A percentile compares a stretch with the other conserved stretches of the same genome.
Conservation (phyloP, 139 green algal genomes). For the Coelastrella sp. region DNA sequence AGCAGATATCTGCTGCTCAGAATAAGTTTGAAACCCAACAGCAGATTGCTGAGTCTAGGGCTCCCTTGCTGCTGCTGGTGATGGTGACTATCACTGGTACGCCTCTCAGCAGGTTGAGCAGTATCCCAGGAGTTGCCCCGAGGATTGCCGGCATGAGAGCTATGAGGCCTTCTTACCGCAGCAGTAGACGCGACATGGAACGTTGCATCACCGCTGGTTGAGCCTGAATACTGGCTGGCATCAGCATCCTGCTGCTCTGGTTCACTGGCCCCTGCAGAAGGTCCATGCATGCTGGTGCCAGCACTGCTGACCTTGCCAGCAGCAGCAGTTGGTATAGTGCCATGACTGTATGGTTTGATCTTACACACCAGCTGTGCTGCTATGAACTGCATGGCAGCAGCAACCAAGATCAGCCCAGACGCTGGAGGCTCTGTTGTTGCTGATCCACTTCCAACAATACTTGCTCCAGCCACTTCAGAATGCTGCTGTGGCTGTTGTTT, state of each 20-base stretch:
- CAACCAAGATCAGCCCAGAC: conserved; percentile 51
- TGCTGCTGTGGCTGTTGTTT: neutral
- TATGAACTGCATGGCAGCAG: conserved; percentile 50
- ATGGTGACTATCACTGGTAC: neutral
- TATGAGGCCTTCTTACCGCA: neutral
- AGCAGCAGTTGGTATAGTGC: neutral
- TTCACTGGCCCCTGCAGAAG: too few species aligned
- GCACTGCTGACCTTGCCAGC: neutral
- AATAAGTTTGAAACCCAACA: conserved; percentile 69
- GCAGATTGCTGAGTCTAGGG: conserved; percentile 3
- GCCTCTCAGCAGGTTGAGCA: too few species aligned
- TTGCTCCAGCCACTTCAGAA: conserved; percentile 20
- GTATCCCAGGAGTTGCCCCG: too few species aligned
- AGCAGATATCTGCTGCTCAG: conserved; percentile 70
- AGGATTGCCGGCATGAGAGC: too few species aligned
- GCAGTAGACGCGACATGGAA: too few species aligned
- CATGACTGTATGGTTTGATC: neutral
- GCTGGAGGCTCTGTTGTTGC: neutral
- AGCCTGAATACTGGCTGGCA: too few species aligned
- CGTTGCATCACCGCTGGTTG: too few species aligned
- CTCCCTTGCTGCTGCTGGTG: neutral
- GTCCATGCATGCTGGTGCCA: neutral
- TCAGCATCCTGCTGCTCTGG: neutral
- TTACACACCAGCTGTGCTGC: conserved; percentile 22
- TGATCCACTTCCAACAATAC: too few species aligned